Conservation (phyloP, 768 basidiomycete genomes). For the Lyophyllum decastes region DNA sequence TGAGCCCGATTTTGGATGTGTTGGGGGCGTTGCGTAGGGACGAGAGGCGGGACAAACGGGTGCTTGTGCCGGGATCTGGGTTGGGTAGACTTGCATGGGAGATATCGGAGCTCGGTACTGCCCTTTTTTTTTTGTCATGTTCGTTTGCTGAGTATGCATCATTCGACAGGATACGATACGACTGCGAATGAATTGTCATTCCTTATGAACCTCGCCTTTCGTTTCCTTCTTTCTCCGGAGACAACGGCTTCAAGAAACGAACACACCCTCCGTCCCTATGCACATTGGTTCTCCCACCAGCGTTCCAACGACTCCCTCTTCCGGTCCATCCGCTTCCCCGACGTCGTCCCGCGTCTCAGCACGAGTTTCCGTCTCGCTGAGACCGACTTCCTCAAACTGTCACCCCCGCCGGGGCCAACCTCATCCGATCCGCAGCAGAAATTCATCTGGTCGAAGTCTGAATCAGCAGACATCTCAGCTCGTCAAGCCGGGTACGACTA, state of each 20-base stretch:
- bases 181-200: conserved; percentile 66
- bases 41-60: conserved; percentile 33
- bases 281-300: conserved; percentile 75
- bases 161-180: conserved; percentile 48
- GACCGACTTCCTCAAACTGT: conserved; percentile 56
- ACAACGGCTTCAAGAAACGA: conserved; percentile 42
- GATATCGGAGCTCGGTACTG: conserved; percentile 58
- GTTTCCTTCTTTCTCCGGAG: conserved; percentile 54
- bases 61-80: conserved; percentile 67
- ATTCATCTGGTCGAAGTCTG: conserved; percentile 18
- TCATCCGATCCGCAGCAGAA: background rate
- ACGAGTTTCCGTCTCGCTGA: conserved; percentile 48
- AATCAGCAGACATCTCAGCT: background rate
- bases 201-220: conserved; percentile 65
- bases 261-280: conserved; percentile 59
- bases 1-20: conserved; percentile 55
- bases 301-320: conserved; percentile 49
- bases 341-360: conserved; percentile 53
- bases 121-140: background rate
- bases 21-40: conserved; percentile 32
- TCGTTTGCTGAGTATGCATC: background rate
- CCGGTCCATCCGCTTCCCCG: conserved; percentile 58
- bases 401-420: conserved; percentile 21
- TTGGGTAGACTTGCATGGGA: conserved; percentile 71
- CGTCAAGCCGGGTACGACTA: conserved; percentile 48